phyloP scores from a whole-genome alignment of 2,329 filamentous ascomycete genomes.

The Knoxdaviesia proteae region DNA sequence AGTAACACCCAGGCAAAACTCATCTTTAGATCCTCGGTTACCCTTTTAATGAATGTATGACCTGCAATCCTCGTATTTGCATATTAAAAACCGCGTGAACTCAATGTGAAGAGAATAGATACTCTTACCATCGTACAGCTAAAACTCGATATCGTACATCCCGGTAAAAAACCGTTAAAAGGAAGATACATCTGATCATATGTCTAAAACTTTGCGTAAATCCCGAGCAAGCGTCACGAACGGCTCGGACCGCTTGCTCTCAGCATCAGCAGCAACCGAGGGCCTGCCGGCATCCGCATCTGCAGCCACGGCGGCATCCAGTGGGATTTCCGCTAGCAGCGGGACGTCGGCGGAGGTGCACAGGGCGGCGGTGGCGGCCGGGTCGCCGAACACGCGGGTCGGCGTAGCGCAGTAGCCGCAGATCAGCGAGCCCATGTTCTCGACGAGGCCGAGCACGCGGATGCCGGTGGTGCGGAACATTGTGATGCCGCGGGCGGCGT shows the following conservation, averaged over 20 bases:
- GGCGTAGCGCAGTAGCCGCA: constrained; percentile 60
- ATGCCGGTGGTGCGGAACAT: constrained; percentile 80
- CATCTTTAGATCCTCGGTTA: no score
- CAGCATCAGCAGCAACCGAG: constrained; percentile 71
- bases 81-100: no score
- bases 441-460: constrained; percentile 66
- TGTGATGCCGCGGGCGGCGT: constrained; percentile 76
- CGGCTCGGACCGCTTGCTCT: constrained; percentile 46
- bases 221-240: constrained; percentile 47
- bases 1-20: no score
- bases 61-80: no score
- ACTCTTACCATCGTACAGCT: no score
- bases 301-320: constrained; percentile 70
- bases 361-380: constrained; percentile 41
- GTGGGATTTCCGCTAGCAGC: constrained; percentile 73
- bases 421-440: constrained; percentile 75
- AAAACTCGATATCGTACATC: no score
- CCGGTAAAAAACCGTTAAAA: no score
- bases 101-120: no score
- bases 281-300: constrained; percentile 76
- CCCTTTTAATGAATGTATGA: no score
- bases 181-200: no score
- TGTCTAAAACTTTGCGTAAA: no score
- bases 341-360: constrained; percentile 54
- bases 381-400: constrained; percentile 54